Evolutionary conservation across 768 basidiomycete genomes (phyloP).

Genomic region (Xerocomus brunneocitrinus): DNA sequence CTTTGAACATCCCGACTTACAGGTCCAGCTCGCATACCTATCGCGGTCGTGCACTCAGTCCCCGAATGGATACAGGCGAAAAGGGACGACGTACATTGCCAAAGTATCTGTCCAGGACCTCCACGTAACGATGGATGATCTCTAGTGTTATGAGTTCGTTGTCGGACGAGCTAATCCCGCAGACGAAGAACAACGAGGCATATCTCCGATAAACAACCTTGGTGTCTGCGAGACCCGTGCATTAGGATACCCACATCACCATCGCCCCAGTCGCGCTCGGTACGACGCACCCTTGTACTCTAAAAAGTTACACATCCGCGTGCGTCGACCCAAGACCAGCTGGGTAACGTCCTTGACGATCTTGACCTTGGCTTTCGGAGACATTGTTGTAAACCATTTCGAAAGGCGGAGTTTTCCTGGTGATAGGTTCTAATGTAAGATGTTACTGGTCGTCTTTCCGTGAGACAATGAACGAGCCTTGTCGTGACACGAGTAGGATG

Average conservation of each 20-base stretch:
- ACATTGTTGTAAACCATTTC: conserved; percentile 92
- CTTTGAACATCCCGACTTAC: conserved; percentile 38
- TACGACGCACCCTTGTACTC: conserved; percentile 83
- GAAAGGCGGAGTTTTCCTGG: conserved; percentile 89
- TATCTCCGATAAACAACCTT: conserved; percentile 95
- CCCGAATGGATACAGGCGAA: not conserved
- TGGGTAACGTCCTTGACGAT: conserved; percentile 96
- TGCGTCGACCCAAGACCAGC: conserved; percentile 81
- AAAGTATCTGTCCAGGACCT: conserved; percentile 69
- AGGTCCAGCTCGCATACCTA: conserved; percentile 91
- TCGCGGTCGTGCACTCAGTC: not conserved
- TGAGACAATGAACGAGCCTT: conserved; percentile 50
- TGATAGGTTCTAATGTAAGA: conserved; percentile 10
- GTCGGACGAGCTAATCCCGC: conserved; percentile 75
- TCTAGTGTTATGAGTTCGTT: conserved; percentile 92
- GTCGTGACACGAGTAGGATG: conserved; percentile 88
- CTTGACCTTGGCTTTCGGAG: conserved; percentile 78
- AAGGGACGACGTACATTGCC: conserved; percentile 34
- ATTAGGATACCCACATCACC: conserved; percentile 10
- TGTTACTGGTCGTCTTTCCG: not conserved
- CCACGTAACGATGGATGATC: conserved; percentile 91
- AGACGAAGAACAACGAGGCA: conserved; percentile 93
- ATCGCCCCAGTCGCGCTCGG: not conserved
- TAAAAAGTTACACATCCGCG: conserved; percentile 92
- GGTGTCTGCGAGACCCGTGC: conserved; percentile 44